Evolutionary conservation across 352 stramenopile genomes (phyloP).

Genomic region (Stephanocyclus meneghinianus): DNA sequence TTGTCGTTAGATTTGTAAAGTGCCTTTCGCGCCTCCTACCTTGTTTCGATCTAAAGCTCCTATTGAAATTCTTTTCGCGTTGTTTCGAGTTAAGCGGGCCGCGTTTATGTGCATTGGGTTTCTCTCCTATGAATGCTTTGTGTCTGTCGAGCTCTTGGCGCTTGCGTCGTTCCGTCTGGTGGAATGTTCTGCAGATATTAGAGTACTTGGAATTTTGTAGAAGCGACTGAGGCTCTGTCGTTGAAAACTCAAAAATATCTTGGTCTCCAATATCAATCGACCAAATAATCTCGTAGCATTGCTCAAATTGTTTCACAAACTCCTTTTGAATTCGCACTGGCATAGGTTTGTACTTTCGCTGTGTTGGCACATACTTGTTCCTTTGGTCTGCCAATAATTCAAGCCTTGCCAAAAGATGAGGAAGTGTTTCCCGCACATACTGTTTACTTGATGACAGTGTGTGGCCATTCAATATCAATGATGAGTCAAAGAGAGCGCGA

Average conservation of each 20-base stretch:
- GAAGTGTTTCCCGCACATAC: conserved; percentile 59
- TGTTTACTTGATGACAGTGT: conserved; percentile 52
- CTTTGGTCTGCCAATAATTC: conserved; percentile 51
- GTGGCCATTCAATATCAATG: conserved; percentile 65
- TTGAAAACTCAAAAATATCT: conserved; percentile 63
- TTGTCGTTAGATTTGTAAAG: conserved; percentile 15
- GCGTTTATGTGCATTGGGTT: conserved; percentile 11
- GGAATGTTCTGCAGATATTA: conserved; percentile 55
- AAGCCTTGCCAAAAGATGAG: conserved; percentile 55
- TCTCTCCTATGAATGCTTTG: conserved; percentile 54
- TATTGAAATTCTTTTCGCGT: conserved; percentile 11
- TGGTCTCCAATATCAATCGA: conserved; percentile 49
- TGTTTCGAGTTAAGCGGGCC: conserved; percentile 13
- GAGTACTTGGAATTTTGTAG: conserved; percentile 54
- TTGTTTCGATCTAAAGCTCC: conserved; percentile 14
- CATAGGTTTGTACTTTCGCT: conserved; percentile 45
- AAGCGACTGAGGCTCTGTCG: conserved; percentile 53
- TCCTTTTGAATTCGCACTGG: conserved; percentile 54
- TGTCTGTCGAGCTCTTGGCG: conserved; percentile 58
- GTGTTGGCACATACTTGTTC: conserved; percentile 27
- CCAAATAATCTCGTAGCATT: conserved; percentile 68
- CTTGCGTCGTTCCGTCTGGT: conserved; percentile 36
- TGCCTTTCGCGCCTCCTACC: conserved; percentile 33
- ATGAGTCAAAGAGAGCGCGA: conserved; percentile 40
- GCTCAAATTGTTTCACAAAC: conserved; percentile 36